Conservation (phyloP, 371 early-diverging fungal genomes). For the Mucor racemosus region DNA sequence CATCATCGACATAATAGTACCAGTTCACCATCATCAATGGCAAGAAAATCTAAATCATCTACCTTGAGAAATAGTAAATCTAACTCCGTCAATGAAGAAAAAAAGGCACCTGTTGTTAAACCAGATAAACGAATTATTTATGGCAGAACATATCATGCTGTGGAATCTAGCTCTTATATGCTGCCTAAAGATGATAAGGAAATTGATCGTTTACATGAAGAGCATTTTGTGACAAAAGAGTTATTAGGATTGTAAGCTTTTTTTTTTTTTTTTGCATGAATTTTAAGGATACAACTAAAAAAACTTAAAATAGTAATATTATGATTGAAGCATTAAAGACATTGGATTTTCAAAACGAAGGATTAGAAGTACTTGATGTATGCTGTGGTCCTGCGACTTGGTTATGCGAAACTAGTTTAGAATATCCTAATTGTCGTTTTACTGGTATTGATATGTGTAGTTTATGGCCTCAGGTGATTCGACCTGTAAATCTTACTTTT, state of each 20-base stretch:
- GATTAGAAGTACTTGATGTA: conserved; percentile 36
- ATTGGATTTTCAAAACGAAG: conserved; percentile 35
- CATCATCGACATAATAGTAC: background rate
- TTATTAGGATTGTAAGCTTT: conserved; percentile 41
- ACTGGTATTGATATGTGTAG: conserved; percentile 46
- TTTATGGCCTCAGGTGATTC: conserved; percentile 48
- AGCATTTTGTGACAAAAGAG: conserved; percentile 47
- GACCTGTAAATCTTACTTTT: conserved; percentile 40
- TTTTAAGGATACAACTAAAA: too few species aligned
- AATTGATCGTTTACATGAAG: conserved; percentile 47
- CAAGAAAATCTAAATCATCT: background rate
- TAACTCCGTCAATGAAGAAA: conserved; percentile 1
- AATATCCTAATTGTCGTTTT: conserved; percentile 45
- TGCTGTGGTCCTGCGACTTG: conserved; percentile 54
- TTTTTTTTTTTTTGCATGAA: background rate
- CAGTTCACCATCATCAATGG: background rate
- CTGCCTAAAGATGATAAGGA: conserved; percentile 48
- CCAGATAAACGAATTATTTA: conserved; percentile 25
- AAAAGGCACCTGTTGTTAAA: background rate
- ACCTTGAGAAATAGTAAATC: background rate
- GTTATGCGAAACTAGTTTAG: conserved; percentile 47
- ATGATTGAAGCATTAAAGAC: conserved; percentile 35
- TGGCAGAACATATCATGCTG: conserved; percentile 40
- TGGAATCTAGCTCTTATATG: conserved; percentile 38
- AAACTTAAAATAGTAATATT: conserved; percentile 42